Conservation (phyloP, 2,329 filamentous ascomycete species). For the Torrubiella hemipterigena region DNA sequence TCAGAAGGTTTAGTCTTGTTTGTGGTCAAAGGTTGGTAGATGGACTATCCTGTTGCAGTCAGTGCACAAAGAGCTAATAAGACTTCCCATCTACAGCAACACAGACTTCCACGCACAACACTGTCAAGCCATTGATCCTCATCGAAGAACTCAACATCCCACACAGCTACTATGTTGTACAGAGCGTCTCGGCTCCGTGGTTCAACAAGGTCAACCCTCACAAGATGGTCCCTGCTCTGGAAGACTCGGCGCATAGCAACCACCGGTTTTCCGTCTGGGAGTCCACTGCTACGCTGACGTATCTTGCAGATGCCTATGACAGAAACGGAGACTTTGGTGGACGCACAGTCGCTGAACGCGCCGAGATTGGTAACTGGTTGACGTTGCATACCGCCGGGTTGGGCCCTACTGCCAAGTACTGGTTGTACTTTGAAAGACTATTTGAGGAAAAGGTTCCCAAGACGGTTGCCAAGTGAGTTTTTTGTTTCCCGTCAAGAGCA, state of each 20-base stretch:
- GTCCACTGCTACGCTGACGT: conserved; percentile 23
- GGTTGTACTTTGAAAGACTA: conserved; percentile 17
- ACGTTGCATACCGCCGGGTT: conserved; percentile 23
- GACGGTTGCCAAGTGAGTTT: neutral
- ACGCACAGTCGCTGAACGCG: conserved; percentile 15
- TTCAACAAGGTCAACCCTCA: conserved; percentile 21
- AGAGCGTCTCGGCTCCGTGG: conserved; percentile 20
- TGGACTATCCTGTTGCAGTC: too few species aligned
- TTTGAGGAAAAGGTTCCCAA: neutral
- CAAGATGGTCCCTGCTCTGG: conserved; percentile 20
- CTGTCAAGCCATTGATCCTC: conserved; percentile 25
- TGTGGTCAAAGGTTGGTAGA: too few species aligned
- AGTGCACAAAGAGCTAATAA: too few species aligned
- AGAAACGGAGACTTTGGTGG: conserved; percentile 20
- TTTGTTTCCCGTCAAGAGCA: neutral
- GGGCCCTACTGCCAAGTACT: conserved; percentile 23
- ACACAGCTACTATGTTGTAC: conserved; percentile 19
- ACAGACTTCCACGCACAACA: conserved; percentile 23
- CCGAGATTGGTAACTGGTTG: conserved; percentile 17
- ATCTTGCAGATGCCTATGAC: conserved; percentile 21
- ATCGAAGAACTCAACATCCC: conserved; percentile 18
- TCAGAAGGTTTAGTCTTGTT: too few species aligned
- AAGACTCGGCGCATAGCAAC: conserved; percentile 16
- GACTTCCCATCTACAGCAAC: conserved; percentile 18
- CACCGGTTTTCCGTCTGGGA: conserved; percentile 21